These are phyloP conservation scores for Cladobotryum protrusum DNA, from an alignment of 2,329 filamentous ascomycete genomes.

Conservation along the genomic window DNA sequence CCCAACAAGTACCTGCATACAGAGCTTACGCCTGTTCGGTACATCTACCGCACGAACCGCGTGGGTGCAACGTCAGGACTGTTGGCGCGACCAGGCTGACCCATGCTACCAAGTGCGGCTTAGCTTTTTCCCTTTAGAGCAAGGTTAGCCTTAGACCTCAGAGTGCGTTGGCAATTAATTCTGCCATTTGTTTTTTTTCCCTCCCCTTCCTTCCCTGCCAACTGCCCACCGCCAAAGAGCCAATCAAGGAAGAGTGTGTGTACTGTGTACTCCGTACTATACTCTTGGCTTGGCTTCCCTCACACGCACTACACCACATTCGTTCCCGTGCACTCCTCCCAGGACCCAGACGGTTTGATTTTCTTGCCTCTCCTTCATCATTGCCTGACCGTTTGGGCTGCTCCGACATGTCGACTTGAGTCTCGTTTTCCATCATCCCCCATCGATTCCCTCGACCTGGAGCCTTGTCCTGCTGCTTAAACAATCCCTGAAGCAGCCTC, in stretches of 20 bases:
- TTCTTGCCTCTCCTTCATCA: not conserved
- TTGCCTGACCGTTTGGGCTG: slow-evolving; percentile 1
- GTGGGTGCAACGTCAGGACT: too few species aligned
- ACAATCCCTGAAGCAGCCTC: slow-evolving; percentile 14
- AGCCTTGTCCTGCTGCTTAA: slow-evolving; percentile 6
- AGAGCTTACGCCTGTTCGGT: too few species aligned
- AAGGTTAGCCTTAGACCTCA: not conserved
- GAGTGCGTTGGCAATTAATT: slow-evolving; percentile 3
- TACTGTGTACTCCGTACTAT: too few species aligned
- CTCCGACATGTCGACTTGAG: slow-evolving; percentile 13
- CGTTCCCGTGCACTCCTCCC: not conserved
- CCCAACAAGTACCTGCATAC: too few species aligned
- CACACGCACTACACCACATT: slow-evolving; percentile 14
- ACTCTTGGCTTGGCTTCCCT: slow-evolving; percentile 13
- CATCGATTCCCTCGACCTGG: slow-evolving; percentile 13
- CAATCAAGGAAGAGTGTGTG: slow-evolving; percentile 7
- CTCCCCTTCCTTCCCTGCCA: too few species aligned
- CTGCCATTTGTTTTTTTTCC: slow-evolving; percentile 22
- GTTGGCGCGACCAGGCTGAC: too few species aligned
- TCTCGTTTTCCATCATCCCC: not conserved
- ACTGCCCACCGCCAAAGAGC: slow-evolving; percentile 23
- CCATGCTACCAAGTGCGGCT: too few species aligned
- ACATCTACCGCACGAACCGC: too few species aligned
- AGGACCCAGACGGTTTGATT: slow-evolving; percentile 4
- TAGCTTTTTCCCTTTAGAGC: too few species aligned